Evolutionary conservation across 2,329 filamentous ascomycete genomes (phyloP).

Genomic region (Fusarium keratoplasticum): DNA sequence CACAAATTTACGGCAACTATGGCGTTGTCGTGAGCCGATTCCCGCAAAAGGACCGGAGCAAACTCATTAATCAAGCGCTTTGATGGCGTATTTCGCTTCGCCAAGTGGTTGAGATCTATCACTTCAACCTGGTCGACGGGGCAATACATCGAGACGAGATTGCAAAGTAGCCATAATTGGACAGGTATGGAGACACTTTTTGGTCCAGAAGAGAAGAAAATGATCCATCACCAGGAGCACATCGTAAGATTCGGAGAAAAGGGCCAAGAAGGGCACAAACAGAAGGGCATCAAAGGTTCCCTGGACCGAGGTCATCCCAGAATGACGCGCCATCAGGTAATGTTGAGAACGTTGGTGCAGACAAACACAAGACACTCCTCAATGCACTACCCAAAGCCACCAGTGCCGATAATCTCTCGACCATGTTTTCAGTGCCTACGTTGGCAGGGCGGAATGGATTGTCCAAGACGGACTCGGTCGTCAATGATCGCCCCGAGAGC

Average conservation of each 20-base stretch:
- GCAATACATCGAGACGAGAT: constrained; percentile 1
- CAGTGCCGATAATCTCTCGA: constrained; percentile 15
- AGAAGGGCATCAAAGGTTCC: background rate
- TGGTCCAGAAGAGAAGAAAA: background rate
- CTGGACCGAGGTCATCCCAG: background rate
- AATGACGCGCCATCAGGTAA: constrained; percentile 48
- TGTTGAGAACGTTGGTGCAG: constrained; percentile 53
- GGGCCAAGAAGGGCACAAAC: background rate
- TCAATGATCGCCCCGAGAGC: constrained; percentile 11
- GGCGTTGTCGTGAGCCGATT: constrained; percentile 40
- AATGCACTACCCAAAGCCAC: constrained; percentile 26
- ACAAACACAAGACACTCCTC: constrained; percentile 23
- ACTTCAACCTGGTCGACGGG: background rate
- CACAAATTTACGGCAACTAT: constrained; percentile 54
- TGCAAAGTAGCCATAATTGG: background rate
- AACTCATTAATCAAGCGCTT: constrained; percentile 61
- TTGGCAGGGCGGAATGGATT: constrained; percentile 33
- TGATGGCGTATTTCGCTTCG: constrained; percentile 70
- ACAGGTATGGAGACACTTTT: background rate
- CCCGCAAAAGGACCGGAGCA: constrained; percentile 42
- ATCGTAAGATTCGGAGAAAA: background rate
- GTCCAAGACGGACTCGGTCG: constrained; percentile 30
- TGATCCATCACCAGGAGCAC: background rate
- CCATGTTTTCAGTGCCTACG: constrained; percentile 14
- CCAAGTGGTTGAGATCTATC: constrained; percentile 59